Conservation (phyloP, 495 filamentous ascomycete species). For the Aspergillus carlsbadensis region DNA sequence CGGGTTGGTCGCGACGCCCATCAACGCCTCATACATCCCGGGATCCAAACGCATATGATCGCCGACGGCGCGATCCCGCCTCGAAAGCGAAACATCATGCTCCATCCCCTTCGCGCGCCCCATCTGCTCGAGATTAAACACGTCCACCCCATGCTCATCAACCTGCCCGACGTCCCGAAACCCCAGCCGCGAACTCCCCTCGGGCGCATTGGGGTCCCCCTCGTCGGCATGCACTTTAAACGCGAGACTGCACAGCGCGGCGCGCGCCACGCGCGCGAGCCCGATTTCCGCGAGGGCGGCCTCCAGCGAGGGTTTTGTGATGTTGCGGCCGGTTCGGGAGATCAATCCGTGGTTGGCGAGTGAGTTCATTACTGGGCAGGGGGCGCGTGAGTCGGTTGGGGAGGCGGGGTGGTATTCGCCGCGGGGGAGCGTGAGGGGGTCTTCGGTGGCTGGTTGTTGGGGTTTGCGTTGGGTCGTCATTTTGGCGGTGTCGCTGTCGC, state of each 20-base stretch:
- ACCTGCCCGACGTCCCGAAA: not conserved
- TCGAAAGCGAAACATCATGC: slow-evolving; percentile 20
- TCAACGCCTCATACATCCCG: not conserved
- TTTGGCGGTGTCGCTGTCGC: too few relatives aligned
- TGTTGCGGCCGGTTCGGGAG: slow-evolving; percentile 16
- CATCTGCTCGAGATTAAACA: slow-evolving; percentile 18
- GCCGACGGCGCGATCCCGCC: slow-evolving; percentile 18
- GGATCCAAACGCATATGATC: slow-evolving; percentile 12
- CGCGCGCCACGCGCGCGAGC: slow-evolving; percentile 1
- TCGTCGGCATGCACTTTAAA: slow-evolving; percentile 20
- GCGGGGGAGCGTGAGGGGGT: not conserved
- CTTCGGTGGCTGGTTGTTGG: not conserved
- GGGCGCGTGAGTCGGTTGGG: slow-evolving; percentile 10
- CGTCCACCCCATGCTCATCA: slow-evolving; percentile 5
- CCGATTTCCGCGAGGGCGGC: slow-evolving; percentile 14
- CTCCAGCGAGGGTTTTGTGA: slow-evolving; percentile 13
- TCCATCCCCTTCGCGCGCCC: slow-evolving; percentile 18
- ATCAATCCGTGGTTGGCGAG: slow-evolving; percentile 4
- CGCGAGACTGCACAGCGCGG: slow-evolving; percentile 4
- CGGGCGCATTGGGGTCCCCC: not conserved
- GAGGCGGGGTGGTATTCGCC: slow-evolving; percentile 5
- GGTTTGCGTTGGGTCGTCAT: too few relatives aligned
- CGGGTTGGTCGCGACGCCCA: too few relatives aligned
- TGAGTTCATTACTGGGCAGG: slow-evolving; percentile 19
- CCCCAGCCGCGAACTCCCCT: not conserved